Conservation (phyloP, 2,329 filamentous ascomycete species). For the Monosporascus sp. region DNA sequence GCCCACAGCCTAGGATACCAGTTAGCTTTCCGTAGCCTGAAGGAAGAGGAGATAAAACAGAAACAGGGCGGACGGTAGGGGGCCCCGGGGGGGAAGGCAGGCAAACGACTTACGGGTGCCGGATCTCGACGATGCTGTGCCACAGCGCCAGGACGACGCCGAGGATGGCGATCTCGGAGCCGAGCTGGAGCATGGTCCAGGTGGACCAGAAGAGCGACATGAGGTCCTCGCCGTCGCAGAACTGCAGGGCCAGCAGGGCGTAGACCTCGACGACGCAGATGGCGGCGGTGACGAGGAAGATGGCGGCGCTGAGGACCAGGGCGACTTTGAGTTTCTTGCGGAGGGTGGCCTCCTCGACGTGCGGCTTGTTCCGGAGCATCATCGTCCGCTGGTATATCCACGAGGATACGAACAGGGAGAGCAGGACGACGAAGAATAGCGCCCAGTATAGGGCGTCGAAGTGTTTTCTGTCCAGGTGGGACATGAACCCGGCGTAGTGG, state of each 20-base stretch:
- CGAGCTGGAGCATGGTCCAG: conserved; percentile 55
- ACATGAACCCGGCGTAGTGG: conserved; percentile 35
- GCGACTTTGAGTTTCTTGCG: conserved; percentile 32
- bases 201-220: conserved; percentile 57
- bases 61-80: not conserved
- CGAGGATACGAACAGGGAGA: conserved; percentile 31
- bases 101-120: conserved; percentile 41
- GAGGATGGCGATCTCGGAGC: conserved; percentile 50
- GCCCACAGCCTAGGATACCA: conserved; percentile 38
- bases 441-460: conserved; percentile 37
- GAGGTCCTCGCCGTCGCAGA: conserved; percentile 55
- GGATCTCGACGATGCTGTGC: conserved; percentile 42
- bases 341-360: conserved; percentile 27
- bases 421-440: conserved; percentile 32
- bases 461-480: conserved; percentile 26
- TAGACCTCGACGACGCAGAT: conserved; percentile 51
- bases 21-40: conserved; percentile 27
- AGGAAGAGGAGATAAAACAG: not conserved
- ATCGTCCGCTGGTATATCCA: conserved; percentile 32
- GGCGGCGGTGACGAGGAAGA: conserved; percentile 38
- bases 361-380: conserved; percentile 28
- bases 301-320: conserved; percentile 37
- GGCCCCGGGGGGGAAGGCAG: not conserved
- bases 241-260: conserved; percentile 47
- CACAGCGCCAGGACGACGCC: conserved; percentile 50